Evolutionary conservation across 768 basidiomycete genomes (phyloP).

Genomic region (Clitopilus passeckerianus): DNA sequence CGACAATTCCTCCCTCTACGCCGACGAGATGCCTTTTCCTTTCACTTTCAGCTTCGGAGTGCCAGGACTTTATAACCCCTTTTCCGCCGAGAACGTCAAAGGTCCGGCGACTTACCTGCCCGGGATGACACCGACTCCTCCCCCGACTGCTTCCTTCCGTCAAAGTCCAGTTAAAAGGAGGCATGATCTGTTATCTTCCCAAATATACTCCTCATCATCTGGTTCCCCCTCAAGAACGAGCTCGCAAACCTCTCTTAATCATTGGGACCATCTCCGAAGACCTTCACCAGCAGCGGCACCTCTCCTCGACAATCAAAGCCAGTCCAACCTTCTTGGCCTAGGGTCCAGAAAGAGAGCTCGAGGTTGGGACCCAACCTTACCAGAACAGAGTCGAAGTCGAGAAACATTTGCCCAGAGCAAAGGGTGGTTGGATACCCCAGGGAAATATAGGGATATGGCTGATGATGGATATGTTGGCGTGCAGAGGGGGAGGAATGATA

Average conservation of each 20-base stretch:
- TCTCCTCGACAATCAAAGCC: slow-evolving; percentile 16
- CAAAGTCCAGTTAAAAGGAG: slow-evolving; percentile 8
- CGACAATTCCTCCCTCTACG: neutral
- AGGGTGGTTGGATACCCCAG: slow-evolving; percentile 69
- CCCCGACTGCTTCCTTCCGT: slow-evolving; percentile 13
- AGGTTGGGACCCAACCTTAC: slow-evolving; percentile 66
- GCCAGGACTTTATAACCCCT: slow-evolving; percentile 66
- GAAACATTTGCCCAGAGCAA: slow-evolving; percentile 48
- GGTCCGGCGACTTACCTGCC: slow-evolving; percentile 1
- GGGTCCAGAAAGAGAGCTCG: slow-evolving; percentile 38
- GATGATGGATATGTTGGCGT: slow-evolving; percentile 29
- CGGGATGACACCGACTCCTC: slow-evolving; percentile 2
- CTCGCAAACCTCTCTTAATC: neutral
- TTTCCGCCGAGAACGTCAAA: slow-evolving; percentile 26
- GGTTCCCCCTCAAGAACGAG: slow-evolving; percentile 11
- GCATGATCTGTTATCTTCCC: slow-evolving; percentile 18
- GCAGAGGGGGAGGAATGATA: slow-evolving; percentile 16
- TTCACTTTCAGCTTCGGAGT: slow-evolving; percentile 70
- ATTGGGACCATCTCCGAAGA: neutral
- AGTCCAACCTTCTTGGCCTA: slow-evolving; percentile 34
- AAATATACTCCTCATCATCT: slow-evolving; percentile 1
- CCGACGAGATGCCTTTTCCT: slow-evolving; percentile 45
- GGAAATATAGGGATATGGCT: slow-evolving; percentile 53
- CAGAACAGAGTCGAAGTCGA: slow-evolving; percentile 49
- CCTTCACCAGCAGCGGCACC: slow-evolving; percentile 1